These are phyloP conservation scores for Calonectria ilicicola DNA, from an alignment of 2,329 filamentous ascomycete species.

Conservation along the genomic window DNA sequence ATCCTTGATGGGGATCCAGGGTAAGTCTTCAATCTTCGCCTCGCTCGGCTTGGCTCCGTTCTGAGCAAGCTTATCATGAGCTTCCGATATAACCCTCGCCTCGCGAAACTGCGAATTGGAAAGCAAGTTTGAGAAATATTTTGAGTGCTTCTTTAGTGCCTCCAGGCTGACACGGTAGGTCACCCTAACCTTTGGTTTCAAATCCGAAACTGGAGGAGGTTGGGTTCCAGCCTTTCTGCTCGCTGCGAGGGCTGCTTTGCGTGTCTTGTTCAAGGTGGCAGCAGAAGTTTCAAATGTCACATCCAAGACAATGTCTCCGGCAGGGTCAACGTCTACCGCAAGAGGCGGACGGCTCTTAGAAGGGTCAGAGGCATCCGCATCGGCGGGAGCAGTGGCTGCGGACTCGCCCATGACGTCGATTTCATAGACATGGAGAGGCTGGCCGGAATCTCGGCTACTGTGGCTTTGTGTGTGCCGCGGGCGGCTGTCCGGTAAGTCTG, in stretches of 20 bases:
- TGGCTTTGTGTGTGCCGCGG: constrained; percentile 12
- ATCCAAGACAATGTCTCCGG: constrained; percentile 75
- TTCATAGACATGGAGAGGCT: constrained; percentile 40
- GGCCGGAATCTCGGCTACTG: background rate
- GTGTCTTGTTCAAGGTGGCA: constrained; percentile 60
- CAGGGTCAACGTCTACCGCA: constrained; percentile 63
- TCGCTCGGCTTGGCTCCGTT: constrained; percentile 61
- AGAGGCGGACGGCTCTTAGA: constrained; percentile 44
- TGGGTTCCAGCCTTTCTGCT: constrained; percentile 44
- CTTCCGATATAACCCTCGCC: constrained; percentile 64
- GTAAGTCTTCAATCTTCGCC: constrained; percentile 65
- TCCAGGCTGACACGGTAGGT: constrained; percentile 72
- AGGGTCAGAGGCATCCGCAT: constrained; percentile 44
- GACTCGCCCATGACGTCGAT: constrained; percentile 46
- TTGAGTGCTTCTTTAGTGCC: constrained; percentile 70
- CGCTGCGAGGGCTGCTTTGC: constrained; percentile 51
- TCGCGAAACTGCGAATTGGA: constrained; percentile 74
- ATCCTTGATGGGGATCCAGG: constrained; percentile 72
- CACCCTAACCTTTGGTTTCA: constrained; percentile 53
- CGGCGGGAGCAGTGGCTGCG: constrained; percentile 44
- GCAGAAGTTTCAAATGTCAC: constrained; percentile 73
- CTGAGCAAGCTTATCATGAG: constrained; percentile 62
- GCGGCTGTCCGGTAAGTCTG: constrained; percentile 3
- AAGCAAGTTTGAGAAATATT: constrained; percentile 77
- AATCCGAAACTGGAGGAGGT: constrained; percentile 42